Base-by-base conservation (phyloP, 768 basidiomycete genomes). In the Leccinum subgranulosum region DNA sequence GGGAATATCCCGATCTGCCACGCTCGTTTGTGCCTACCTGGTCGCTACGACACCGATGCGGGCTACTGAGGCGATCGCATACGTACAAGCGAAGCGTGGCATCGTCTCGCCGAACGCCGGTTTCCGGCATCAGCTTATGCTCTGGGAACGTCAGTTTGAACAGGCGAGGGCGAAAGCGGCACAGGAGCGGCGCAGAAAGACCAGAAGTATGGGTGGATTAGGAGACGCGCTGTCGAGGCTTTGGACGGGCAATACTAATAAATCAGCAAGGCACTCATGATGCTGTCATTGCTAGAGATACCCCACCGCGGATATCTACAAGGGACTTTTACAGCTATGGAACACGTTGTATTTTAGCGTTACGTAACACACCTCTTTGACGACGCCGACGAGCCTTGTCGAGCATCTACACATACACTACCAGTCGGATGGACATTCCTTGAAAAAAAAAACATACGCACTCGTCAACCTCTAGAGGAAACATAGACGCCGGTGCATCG, bases 1-100 rank as follows among this genome's bases (percentile, higher is more conserved):
- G 71, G 90, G 90, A 43, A 79, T 90, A 57, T 88, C 87, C 63
- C 80, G 90, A 23, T 88, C 87, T 45, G 81, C 90, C 1, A 90
- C 87, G 5, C 80, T 90, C 27, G 84, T 91, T 4, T 85, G 86
- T 60, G 90, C 88, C 53, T 92, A 90, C 71, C 74, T 87, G 45
- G 72, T 86, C 19, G 78, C 78, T 7, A 72, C 76, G 17, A 79
- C 75, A 27, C 73, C 75, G 17, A 84, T 88, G 82, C 68, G 69
- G 5, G 76, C 82, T 11, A 53, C 63, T 25, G 80, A 86, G 55
- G 80, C 87, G 9, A 77, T 90, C 62, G 75, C 71, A 27, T 81
- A 81, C 56, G 80, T 84, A 33, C 79, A 79, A 61, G 70, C 77
- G 36, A 80, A 81, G 50, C 86, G 89, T 19, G 73, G 76, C 21